Evolutionary conservation across 164 flowering plant species (phyloP), one percentile per base, ranked within the genome.

Genomic region (Tetrastigma voinierianum): DNA sequence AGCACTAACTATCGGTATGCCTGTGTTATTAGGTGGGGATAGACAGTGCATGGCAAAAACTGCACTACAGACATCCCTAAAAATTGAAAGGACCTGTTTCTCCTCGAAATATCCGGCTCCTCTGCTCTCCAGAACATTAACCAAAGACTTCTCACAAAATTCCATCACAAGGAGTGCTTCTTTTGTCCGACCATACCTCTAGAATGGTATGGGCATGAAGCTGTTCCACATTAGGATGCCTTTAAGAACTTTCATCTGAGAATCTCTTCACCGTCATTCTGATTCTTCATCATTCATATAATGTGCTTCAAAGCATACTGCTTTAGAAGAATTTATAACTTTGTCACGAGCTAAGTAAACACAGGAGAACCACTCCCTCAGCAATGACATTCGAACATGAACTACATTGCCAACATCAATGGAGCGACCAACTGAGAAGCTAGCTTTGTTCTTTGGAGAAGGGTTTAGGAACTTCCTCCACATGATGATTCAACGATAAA

Each of bases 41-140:
- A 83, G 97, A 72, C 90, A 86, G 69, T 96, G 99, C 97, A 96
- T 88, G 15, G 97, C 93, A 77, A 88, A 96, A 10, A 96, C 99
- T 17, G 99, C 98, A 86, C 91, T 96, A 25, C 99, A 96, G 10
- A 91, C 81, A 79, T 96, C 99, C 74, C 97, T 87, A 72, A 96
- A 96, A 23, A 96, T 87, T 21, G 72, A 12, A 56, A 93, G 82
- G 59, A 79, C 79, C 74, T 88, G 90, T 69, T 86, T 90, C 83
- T 96, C 99, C 67, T 96, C 98, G 78, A 84, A 96, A 78, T 72
- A 91, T 6, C 84, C 97, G 67, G 89, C 73, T 67, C 99, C 99
- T 71, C 98, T 86, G 75, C 73, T 86, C 79, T 96, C 99, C 80
- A 96, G 72, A 63, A 96, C 93, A 78, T 53, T 86, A 67, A 91